Percentiles rank a stretch among this genome's conserved stretches.
Conservation (phyloP, 306 rosid genomes). For the Cucumis hystrix region DNA sequence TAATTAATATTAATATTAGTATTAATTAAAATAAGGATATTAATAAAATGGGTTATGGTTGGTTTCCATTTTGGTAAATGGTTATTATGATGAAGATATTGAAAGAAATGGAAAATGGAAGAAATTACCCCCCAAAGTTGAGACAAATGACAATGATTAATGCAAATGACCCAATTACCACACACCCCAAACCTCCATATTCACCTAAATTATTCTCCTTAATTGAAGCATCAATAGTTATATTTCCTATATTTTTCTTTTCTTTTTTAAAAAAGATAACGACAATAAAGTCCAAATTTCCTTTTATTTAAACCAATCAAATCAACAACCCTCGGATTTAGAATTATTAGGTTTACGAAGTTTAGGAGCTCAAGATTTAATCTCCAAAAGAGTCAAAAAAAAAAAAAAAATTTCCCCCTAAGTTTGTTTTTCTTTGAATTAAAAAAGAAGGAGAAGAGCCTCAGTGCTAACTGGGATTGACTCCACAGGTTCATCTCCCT, state of each 20-base stretch:
- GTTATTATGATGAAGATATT: neutral
- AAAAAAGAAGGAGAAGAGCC: neutral
- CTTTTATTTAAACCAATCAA: neutral
- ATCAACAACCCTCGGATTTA: neutral
- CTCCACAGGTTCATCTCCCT: slow-evolving; percentile 1
- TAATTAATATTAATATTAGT: too few relatives aligned
- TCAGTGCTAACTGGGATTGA: neutral
- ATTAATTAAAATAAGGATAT: too few relatives aligned
- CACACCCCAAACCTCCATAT: neutral
- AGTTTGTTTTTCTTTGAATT: neutral
- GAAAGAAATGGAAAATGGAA: neutral
- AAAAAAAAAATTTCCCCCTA: neutral
- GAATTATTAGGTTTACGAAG: neutral
- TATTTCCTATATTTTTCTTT: neutral
- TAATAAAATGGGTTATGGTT: neutral
- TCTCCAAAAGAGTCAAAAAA: neutral
- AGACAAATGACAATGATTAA: neutral
- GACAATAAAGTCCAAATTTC: neutral
- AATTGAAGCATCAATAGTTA: neutral
- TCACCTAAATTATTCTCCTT: neutral
- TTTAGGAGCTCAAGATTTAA: neutral
- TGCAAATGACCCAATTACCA: neutral
- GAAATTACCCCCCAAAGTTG: neutral
- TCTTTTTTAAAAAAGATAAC: neutral
- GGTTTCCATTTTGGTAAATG: neutral